A percentile compares a stretch with the other conserved stretches of the same genome.
These are phyloP conservation scores for Trichoderma gracile DNA, from an alignment of 2,329 filamentous ascomycete genomes.

Conservation along the genomic window DNA sequence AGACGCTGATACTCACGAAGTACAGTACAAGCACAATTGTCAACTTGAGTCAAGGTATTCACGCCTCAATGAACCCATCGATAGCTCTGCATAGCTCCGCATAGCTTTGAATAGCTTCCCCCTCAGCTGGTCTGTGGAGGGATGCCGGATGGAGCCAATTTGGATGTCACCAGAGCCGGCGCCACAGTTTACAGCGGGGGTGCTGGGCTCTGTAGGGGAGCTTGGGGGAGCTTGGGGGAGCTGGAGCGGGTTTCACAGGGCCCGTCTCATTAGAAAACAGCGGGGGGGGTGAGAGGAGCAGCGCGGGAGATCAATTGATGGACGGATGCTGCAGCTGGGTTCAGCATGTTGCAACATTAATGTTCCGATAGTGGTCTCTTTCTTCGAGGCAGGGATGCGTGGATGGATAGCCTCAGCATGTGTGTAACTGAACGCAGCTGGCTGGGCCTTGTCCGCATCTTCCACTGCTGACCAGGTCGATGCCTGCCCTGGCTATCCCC, in stretches of 20 bases:
- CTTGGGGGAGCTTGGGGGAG: background rate
- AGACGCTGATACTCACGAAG: background rate
- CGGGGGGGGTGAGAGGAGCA: background rate
- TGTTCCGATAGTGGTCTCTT: conserved; percentile 15
- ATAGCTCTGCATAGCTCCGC: no score
- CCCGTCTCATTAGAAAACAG: conserved; percentile 21
- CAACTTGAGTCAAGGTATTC: background rate
- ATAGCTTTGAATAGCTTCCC: conserved; percentile 4
- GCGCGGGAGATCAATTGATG: background rate
- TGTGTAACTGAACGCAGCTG: no score
- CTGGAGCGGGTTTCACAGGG: conserved; percentile 10
- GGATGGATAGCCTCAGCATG: background rate
- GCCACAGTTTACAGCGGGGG: conserved; percentile 10
- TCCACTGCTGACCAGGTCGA: no score
- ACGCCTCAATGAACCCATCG: no score
- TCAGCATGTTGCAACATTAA: background rate
- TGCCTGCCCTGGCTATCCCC: background rate
- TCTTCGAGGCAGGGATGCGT: conserved; percentile 17
- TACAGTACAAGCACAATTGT: background rate
- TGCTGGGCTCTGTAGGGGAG: background rate
- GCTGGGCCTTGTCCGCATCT: no score
- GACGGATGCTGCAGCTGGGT: background rate
- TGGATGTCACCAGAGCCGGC: background rate
- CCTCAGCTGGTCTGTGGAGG: background rate
- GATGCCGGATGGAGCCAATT: no score